phyloP scores from a whole-genome alignment of 2,329 filamentous ascomycete genomes.

The Aspergillus hortae region DNA sequence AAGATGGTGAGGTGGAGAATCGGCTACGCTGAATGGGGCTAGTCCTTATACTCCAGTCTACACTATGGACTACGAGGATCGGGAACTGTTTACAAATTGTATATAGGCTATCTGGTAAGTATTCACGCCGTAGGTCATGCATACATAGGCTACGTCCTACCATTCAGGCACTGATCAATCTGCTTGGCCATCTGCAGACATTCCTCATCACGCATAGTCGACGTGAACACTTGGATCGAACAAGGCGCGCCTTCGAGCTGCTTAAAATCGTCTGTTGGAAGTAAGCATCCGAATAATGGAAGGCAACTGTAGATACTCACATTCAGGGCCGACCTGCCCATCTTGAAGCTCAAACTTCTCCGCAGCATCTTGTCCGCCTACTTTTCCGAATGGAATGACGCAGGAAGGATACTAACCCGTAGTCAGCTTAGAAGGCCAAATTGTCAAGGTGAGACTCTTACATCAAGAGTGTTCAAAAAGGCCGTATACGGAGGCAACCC shows the following conservation, averaged over 20 bases:
- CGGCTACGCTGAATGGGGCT: too few species aligned
- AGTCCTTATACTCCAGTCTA: too few species aligned
- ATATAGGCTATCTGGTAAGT: too few species aligned
- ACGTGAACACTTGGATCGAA: slow-evolving; percentile 26
- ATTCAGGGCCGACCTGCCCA: slow-evolving; percentile 15
- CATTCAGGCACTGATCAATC: slow-evolving; percentile 22
- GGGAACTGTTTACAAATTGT: too few species aligned
- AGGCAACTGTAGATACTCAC: slow-evolving; percentile 14
- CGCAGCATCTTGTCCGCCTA: slow-evolving; percentile 10
- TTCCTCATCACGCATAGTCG: slow-evolving; percentile 27
- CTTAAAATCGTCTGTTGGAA: slow-evolving; percentile 20
- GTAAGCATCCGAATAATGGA: neutral
- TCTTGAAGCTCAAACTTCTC: slow-evolving; percentile 9
- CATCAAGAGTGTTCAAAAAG: slow-evolving; percentile 50
- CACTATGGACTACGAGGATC: too few species aligned
- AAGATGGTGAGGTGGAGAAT: too few species aligned
- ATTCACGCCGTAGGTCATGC: neutral
- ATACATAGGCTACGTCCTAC: neutral
- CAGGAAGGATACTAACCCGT: slow-evolving; percentile 45
- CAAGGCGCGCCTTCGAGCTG: slow-evolving; percentile 25
- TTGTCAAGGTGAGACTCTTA: slow-evolving; percentile 25
- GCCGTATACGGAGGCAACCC: slow-evolving; percentile 18
- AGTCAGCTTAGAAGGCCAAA: neutral
- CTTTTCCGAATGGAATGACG: slow-evolving; percentile 40
- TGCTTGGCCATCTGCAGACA: slow-evolving; percentile 24